Percentiles rank a stretch among this genome's conserved stretches.
Evolutionary conservation across 176 grass and related monocot genomes (phyloP).

Genomic region (Hordeum vulgare): DNA sequence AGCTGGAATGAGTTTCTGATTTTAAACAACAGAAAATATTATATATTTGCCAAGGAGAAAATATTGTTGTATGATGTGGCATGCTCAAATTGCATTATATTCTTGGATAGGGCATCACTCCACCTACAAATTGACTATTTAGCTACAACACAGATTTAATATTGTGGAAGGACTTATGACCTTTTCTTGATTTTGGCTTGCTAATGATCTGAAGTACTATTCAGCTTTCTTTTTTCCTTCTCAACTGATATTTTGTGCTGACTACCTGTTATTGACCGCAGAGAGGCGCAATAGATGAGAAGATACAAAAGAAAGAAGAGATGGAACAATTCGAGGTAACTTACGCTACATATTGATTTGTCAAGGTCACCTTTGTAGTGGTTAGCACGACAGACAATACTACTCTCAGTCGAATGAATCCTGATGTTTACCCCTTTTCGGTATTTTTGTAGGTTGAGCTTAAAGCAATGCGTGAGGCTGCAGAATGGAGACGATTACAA

Average conservation of each 20-base stretch:
- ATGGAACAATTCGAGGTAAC: slow-evolving; percentile 84
- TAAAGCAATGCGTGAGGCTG: slow-evolving; percentile 78
- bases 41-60: not conserved
- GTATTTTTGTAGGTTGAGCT: slow-evolving; percentile 60
- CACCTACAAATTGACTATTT: too few relatives aligned
- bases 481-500: slow-evolving; percentile 91
- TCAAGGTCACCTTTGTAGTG: not conserved
- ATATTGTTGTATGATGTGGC: not conserved
- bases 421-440: not conserved
- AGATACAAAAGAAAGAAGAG: slow-evolving; percentile 93
- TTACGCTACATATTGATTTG: not conserved
- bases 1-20: not conserved
- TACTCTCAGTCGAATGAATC: not conserved
- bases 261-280: slow-evolving; percentile 31
- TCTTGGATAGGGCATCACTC: not conserved
- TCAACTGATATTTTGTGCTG: slow-evolving; percentile 3
- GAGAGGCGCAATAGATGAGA: slow-evolving; percentile 80
- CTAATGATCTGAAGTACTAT: not conserved
- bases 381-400: not conserved
- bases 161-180: not conserved
- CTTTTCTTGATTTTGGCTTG: not conserved
- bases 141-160: not conserved
- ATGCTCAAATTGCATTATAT: not conserved
- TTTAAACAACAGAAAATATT: not conserved
- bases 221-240: not conserved